These are phyloP conservation scores for Aspergillus nomiae DNA, from an alignment of 2,329 filamentous ascomycete genomes.

Conservation along the genomic window DNA sequence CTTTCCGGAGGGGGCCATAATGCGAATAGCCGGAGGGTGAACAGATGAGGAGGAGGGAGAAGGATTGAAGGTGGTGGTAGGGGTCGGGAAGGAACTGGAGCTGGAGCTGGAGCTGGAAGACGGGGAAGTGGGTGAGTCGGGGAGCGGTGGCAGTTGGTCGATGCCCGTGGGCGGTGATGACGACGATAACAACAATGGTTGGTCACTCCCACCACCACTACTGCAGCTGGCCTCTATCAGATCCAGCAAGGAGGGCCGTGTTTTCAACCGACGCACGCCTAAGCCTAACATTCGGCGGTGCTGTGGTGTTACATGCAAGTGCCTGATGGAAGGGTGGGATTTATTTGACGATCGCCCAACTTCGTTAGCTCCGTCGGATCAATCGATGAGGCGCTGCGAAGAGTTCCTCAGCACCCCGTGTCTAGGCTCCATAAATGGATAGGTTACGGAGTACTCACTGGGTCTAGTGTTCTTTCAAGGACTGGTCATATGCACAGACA, in stretches of 20 bases:
- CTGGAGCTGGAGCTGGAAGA: constrained; percentile 24
- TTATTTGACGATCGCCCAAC: background rate
- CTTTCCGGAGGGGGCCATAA: constrained; percentile 48
- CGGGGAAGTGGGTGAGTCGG: constrained; percentile 44
- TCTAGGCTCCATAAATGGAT: background rate
- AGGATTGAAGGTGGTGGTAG: constrained; percentile 23
- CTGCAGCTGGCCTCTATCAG: constrained; percentile 46
- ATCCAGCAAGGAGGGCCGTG: constrained; percentile 64
- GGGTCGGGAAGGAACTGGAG: constrained; percentile 35
- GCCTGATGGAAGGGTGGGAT: background rate
- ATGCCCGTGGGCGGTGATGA: constrained; percentile 39
- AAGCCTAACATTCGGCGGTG: constrained; percentile 56
- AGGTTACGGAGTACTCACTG: background rate
- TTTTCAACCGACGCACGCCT: constrained; percentile 58
- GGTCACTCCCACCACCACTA: constrained; percentile 16
- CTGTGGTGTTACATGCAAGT: background rate
- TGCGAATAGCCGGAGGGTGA: constrained; percentile 28
- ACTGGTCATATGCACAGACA: background rate
- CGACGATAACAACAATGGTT: constrained; percentile 16
- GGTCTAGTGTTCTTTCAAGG: background rate
- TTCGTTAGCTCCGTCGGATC: background rate
- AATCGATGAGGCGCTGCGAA: background rate
- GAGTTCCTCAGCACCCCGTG: background rate
- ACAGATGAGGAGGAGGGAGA: constrained; percentile 21
- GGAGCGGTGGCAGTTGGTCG: constrained; percentile 48